Conservation (phyloP, 768 basidiomycete species). For the Lanmaoa pseudosensibilis region DNA sequence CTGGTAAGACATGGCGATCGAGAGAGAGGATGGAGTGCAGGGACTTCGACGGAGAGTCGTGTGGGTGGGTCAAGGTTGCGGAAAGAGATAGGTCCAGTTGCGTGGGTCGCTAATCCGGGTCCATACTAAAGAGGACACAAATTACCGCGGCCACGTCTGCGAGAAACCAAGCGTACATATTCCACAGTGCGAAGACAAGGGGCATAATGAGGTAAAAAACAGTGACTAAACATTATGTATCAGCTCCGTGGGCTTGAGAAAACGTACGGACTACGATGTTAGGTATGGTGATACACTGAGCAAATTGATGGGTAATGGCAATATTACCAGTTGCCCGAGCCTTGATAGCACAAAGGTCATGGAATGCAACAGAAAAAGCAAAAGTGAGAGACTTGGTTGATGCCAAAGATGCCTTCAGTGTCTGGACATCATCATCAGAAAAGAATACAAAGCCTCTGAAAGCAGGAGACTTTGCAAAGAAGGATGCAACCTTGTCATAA, state of each 20-base stretch:
- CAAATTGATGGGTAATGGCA: constrained; percentile 24
- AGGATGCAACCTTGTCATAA: constrained; percentile 29
- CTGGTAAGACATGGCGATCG: constrained; percentile 51
- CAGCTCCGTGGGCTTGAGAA: constrained; percentile 13
- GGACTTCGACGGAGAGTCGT: constrained; percentile 15
- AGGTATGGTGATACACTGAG: constrained; percentile 25
- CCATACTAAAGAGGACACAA: neutral
- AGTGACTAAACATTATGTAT: constrained; percentile 1
- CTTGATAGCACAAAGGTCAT: constrained; percentile 55
- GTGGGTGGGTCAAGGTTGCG: constrained; percentile 2
- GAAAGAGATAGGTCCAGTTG: constrained; percentile 5
- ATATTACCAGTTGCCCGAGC: constrained; percentile 37
- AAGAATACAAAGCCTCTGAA: constrained; percentile 24
- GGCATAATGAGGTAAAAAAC: neutral
- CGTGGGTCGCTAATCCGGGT: neutral
- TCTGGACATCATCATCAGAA: constrained; percentile 37
- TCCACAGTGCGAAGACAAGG: neutral
- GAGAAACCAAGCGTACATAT: neutral
- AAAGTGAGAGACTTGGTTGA: constrained; percentile 39
- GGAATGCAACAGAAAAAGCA: constrained; percentile 56
- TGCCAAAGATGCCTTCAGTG: constrained; percentile 57
- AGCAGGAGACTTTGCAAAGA: constrained; percentile 27
- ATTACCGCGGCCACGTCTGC: neutral
- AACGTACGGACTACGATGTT: constrained; percentile 17
- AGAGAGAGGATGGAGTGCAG: constrained; percentile 1